phyloP scores from a whole-genome alignment of 163 green algal genomes.

The Botryococcus braunii region DNA sequence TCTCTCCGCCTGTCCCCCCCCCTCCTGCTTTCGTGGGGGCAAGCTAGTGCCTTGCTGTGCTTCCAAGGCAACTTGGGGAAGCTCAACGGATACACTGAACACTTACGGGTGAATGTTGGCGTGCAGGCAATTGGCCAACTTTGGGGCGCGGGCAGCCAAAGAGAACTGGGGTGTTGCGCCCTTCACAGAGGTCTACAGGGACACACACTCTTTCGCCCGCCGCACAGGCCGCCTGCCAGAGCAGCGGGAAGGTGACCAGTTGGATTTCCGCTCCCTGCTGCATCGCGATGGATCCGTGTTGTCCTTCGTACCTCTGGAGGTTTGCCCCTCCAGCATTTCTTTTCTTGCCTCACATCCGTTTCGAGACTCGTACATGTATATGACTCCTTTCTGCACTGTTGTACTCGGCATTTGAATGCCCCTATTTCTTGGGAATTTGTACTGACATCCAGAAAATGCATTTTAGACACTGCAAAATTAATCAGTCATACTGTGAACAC shows the following conservation, averaged over 20 bases:
- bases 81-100: too few relatives aligned
- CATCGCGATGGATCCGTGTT: conserved; percentile 94
- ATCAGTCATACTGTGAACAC: too few relatives aligned
- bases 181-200: conserved; percentile 73
- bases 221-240: conserved; percentile 69
- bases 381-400: background rate
- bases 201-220: conserved; percentile 84
- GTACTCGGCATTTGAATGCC: too few relatives aligned
- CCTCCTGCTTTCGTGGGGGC: too few relatives aligned
- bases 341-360: background rate
- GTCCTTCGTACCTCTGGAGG: conserved; percentile 51
- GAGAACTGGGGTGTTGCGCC: conserved; percentile 42
- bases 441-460: too few relatives aligned
- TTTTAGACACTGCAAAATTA: too few relatives aligned
- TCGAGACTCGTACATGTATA: background rate
- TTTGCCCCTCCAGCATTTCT: background rate
- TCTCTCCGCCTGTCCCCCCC: too few relatives aligned
- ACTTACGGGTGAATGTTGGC: background rate
- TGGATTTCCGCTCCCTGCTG: conserved; percentile 75
- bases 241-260: conserved; percentile 59
- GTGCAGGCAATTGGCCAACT: conserved; percentile 51
- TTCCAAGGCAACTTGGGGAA: too few relatives aligned
- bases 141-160: conserved; percentile 56
- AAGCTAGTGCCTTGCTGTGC: too few relatives aligned
- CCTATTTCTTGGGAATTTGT: too few relatives aligned